Evolutionary conservation across 2,329 filamentous ascomycete species (phyloP).

Genomic region (Aspergillus udagawae): DNA sequence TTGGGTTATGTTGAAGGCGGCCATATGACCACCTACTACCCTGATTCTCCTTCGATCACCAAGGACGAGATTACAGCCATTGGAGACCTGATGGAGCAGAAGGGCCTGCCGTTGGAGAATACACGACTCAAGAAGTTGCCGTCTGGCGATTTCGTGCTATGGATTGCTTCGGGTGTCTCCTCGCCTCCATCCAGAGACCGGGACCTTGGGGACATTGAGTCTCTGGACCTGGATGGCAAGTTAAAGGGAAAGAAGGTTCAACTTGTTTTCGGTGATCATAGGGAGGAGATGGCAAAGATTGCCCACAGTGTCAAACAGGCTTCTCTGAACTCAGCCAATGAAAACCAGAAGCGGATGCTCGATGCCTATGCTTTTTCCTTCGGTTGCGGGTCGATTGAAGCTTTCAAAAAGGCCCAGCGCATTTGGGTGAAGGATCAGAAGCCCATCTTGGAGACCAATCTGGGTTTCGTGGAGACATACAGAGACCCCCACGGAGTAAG

Average conservation of each 20-base stretch:
- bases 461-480: constrained; percentile 84
- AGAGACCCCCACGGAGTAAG: constrained; percentile 75
- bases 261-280: constrained; percentile 71
- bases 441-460: constrained; percentile 73
- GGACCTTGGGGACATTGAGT: constrained; percentile 64
- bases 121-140: constrained; percentile 67
- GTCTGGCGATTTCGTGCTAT: constrained; percentile 63
- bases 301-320: constrained; percentile 64
- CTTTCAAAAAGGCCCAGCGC: constrained; percentile 75
- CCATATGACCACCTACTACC: constrained; percentile 80
- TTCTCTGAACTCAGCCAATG: constrained; percentile 65
- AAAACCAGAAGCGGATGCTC: constrained; percentile 70
- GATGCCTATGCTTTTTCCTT: constrained; percentile 72
- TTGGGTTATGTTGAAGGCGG: constrained; percentile 70
- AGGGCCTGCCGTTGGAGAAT: constrained; percentile 69
- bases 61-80: constrained; percentile 70
- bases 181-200: constrained; percentile 59
- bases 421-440: constrained; percentile 81
- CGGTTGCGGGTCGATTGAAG: constrained; percentile 66
- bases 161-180: constrained; percentile 67
- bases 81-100: constrained; percentile 68
- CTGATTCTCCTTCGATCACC: constrained; percentile 68
- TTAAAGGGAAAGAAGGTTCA: constrained; percentile 65
- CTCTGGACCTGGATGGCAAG: constrained; percentile 58
- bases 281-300: constrained; percentile 66